Conservation (phyloP, 164 flowering plant species). For the Stephania japonica region DNA sequence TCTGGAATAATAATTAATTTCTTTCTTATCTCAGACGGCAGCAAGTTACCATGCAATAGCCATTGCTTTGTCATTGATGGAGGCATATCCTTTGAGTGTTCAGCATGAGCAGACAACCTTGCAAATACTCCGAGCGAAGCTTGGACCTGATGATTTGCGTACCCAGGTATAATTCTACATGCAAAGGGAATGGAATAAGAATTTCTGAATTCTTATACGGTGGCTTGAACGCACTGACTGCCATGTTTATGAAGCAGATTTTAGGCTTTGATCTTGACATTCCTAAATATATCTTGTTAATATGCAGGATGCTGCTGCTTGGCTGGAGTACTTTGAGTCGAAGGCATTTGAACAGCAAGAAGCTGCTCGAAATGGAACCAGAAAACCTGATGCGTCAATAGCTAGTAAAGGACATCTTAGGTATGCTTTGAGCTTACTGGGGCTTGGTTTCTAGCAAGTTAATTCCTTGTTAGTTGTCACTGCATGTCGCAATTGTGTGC, state of each 20-base stretch:
- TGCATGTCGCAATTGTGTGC: neutral
- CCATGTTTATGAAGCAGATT: neutral
- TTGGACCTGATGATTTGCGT: slow-evolving; percentile 42
- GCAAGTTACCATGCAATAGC: slow-evolving; percentile 99
- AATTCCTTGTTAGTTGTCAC: neutral
- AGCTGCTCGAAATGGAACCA: slow-evolving; percentile 96
- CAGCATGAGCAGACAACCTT: slow-evolving; percentile 99
- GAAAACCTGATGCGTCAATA: slow-evolving; percentile 97
- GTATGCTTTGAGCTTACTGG: slow-evolving; percentile 25
- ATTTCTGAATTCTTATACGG: neutral
- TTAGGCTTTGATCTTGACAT: neutral
- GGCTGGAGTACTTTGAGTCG: slow-evolving; percentile 99
- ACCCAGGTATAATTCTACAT: slow-evolving; percentile 23
- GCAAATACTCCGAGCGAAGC: slow-evolving; percentile 83
- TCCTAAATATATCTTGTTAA: slow-evolving; percentile 2
- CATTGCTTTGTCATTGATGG: slow-evolving; percentile 98
- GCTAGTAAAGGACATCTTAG: slow-evolving; percentile 99
- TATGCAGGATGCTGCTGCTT: slow-evolving; percentile 98
- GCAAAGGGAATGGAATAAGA: neutral
- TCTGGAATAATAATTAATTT: neutral
- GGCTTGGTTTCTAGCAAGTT: neutral
- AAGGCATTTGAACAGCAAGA: slow-evolving; percentile 99
- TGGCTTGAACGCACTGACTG: neutral
- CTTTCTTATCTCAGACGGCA: slow-evolving; percentile 64
- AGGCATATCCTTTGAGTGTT: slow-evolving; percentile 97